A percentile compares a stretch with the other conserved stretches of the same genome.
Conservation (phyloP, 805 yeast genomes). For the Metschnikowia picachoensis region DNA sequence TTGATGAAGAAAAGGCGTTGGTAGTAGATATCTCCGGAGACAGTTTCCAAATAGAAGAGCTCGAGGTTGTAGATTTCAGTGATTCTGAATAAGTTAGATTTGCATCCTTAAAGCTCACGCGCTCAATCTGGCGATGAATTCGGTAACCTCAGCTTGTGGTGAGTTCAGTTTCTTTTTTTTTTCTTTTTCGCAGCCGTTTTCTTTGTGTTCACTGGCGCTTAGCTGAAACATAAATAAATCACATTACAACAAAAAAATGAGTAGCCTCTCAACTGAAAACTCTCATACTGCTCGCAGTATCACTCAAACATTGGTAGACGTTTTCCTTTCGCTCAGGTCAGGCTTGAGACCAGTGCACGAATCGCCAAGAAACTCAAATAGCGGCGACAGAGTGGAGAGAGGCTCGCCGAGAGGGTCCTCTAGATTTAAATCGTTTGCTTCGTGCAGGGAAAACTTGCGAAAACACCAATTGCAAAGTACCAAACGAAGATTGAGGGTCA, state of each 20-base stretch:
- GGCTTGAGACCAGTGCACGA: conserved; percentile 4
- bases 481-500: background rate
- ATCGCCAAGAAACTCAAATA: background rate
- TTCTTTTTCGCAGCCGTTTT: too few relatives aligned
- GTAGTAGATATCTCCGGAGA: conserved; percentile 1
- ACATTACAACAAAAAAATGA: conserved; percentile 1
- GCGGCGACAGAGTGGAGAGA: background rate
- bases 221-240: background rate
- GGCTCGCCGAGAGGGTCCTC: background rate
- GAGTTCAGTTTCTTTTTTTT: too few relatives aligned
- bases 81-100: background rate
- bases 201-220: too few relatives aligned
- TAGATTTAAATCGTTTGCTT: background rate
- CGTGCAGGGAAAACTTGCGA: background rate
- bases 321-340: conserved; percentile 2
- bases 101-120: too few relatives aligned
- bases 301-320: conserved; percentile 1
- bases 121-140: too few relatives aligned
- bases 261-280: conserved; percentile 1
- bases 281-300: conserved; percentile 2
- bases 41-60: background rate
- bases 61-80: background rate
- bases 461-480: conserved; percentile 1
- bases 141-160: too few relatives aligned
- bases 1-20: background rate